A percentile compares a stretch with the other conserved stretches of the same genome.
Evolutionary conservation across 2,329 filamentous ascomycete genomes (phyloP).

Genomic region (Didymosphaeria variabile): DNA sequence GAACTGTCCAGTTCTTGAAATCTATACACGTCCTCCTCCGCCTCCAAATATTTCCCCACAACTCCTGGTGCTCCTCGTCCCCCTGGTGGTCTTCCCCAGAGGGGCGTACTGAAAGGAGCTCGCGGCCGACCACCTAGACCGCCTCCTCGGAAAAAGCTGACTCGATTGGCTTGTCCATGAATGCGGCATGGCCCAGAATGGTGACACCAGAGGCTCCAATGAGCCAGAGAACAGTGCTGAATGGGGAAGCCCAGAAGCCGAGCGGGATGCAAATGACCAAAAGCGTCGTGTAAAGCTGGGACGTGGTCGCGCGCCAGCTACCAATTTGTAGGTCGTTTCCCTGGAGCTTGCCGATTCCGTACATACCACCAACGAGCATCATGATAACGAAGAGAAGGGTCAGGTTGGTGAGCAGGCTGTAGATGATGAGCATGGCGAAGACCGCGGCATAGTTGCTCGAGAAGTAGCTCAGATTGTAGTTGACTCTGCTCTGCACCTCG

Average conservation of each 20-base stretch:
- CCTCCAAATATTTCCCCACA: slow-evolving; percentile 60
- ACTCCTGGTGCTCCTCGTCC: slow-evolving; percentile 61
- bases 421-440: slow-evolving; percentile 95
- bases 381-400: slow-evolving; percentile 91
- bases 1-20: slow-evolving; percentile 73
- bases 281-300: slow-evolving; percentile 92
- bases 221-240: slow-evolving; percentile 89
- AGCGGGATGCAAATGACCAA: slow-evolving; percentile 85
- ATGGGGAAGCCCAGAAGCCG: slow-evolving; percentile 83
- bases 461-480: slow-evolving; percentile 97
- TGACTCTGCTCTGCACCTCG: slow-evolving; percentile 90
- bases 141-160: slow-evolving; percentile 99
- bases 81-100: slow-evolving; percentile 99
- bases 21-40: slow-evolving; percentile 56
- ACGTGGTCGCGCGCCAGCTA: slow-evolving; percentile 81
- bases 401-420: slow-evolving; percentile 89
- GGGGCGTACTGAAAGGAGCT: slow-evolving; percentile 92
- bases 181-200: slow-evolving; percentile 91
- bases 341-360: slow-evolving; percentile 87
- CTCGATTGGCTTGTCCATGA: slow-evolving; percentile 99
- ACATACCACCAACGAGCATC: slow-evolving; percentile 86
- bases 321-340: slow-evolving; percentile 90
- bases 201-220: slow-evolving; percentile 94
- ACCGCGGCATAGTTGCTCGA: slow-evolving; percentile 97
- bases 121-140: slow-evolving; percentile 99